These are phyloP conservation scores for Apiospora saccharicola DNA, from an alignment of 2,329 filamentous ascomycete genomes.

Conservation along the genomic window DNA sequence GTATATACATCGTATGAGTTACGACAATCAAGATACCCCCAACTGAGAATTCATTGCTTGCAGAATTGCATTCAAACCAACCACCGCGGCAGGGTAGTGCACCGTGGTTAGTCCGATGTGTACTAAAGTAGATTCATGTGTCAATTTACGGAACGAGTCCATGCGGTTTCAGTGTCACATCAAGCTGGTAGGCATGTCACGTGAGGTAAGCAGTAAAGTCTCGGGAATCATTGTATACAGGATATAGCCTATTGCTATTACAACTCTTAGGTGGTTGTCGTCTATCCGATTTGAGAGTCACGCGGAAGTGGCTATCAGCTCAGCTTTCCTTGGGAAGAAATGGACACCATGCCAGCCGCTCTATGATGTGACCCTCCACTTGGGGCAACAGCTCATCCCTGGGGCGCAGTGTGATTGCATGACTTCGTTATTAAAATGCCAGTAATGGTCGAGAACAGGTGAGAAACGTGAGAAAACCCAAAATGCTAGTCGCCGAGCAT, in stretches of 20 bases:
- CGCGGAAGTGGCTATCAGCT: not conserved
- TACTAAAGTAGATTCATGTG: not conserved
- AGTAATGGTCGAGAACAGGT: conserved; percentile 9
- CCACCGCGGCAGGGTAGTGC: too few relatives aligned
- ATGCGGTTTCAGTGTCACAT: not conserved
- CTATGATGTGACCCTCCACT: not conserved
- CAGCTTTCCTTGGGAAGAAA: not conserved
- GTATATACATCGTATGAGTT: conserved; percentile 14
- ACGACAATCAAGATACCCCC: conserved; percentile 12
- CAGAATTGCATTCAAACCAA: not conserved
- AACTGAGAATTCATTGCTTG: conserved; percentile 3
- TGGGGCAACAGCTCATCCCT: conserved; percentile 16
- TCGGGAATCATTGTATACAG: conserved; percentile 6
- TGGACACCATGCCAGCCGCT: not conserved
- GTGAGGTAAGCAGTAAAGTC: conserved; percentile 5
- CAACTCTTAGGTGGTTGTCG: conserved; percentile 16
- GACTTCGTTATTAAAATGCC: conserved; percentile 19
- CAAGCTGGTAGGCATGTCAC: not conserved
- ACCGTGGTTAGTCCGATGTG: not conserved
- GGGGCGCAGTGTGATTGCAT: conserved; percentile 1
- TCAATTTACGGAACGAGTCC: not conserved
- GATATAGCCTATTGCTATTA: conserved; percentile 20
- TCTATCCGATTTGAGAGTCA: conserved; percentile 8
- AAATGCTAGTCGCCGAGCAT: conserved; percentile 11
- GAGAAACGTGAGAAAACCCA: conserved; percentile 10